Evolutionary conservation across 2,329 filamentous ascomycete genomes (phyloP).

Genomic region (Fulvia fulva): DNA sequence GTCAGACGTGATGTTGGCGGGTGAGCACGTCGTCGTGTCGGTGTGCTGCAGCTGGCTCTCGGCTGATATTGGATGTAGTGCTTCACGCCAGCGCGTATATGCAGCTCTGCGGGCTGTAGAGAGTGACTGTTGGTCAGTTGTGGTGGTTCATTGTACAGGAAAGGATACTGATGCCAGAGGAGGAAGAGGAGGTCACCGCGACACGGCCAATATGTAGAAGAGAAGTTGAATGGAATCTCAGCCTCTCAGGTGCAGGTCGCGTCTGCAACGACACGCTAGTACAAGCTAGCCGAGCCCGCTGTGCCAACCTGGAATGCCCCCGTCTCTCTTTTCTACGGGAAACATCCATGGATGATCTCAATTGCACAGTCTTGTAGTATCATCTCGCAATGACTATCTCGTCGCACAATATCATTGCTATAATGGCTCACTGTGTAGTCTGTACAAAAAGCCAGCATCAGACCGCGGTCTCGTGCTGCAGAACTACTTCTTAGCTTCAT

Average conservation of each 20-base stretch:
- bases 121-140: conserved; percentile 1
- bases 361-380: too few species aligned
- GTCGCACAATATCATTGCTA: too few species aligned
- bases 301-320: too few species aligned
- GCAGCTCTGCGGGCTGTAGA: not conserved
- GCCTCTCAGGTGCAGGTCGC: too few species aligned
- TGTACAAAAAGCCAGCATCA: not conserved
- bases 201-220: not conserved
- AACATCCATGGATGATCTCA: too few species aligned
- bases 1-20: conserved; percentile 17
- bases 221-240: not conserved
- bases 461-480: not conserved
- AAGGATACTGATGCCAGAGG: not conserved
- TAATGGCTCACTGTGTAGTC: not conserved
- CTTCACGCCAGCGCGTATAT: not conserved
- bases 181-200: not conserved
- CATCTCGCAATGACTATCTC: too few species aligned
- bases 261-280: too few species aligned
- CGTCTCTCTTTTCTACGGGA: too few species aligned
- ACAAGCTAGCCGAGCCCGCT: too few species aligned
- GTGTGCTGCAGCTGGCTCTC: not conserved
- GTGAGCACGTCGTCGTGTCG: conserved; percentile 7
- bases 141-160: not conserved
- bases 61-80: not conserved
- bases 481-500: not conserved